phyloP scores from a whole-genome alignment of 2,329 filamentous ascomycete genomes.

The Ophiosphaerella korrae region DNA sequence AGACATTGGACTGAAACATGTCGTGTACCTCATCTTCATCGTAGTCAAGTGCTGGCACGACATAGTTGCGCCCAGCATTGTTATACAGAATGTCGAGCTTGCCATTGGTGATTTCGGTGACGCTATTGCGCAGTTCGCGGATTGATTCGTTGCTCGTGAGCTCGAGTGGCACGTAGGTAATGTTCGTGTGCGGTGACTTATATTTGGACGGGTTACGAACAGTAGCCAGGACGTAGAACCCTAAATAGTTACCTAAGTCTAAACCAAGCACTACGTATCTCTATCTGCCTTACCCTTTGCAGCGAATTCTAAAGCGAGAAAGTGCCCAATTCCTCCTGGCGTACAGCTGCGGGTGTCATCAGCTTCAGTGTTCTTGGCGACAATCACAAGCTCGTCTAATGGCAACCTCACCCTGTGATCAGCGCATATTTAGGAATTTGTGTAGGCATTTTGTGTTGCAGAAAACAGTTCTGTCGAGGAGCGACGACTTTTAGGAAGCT shows the following conservation, averaged over 20 bases:
- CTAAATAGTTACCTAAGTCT: conserved; percentile 26
- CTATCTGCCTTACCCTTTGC: conserved; percentile 37
- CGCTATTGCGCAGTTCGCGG: conserved; percentile 51
- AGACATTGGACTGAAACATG: conserved; percentile 55
- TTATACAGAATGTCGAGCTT: conserved; percentile 64
- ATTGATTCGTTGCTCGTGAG: conserved; percentile 59
- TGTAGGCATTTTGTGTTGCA: background rate
- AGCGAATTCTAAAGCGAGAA: conserved; percentile 63
- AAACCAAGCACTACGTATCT: background rate
- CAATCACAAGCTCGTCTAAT: background rate
- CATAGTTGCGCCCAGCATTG: conserved; percentile 63
- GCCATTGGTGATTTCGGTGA: conserved; percentile 53
- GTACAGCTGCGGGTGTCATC: conserved; percentile 49
- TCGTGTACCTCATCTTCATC: conserved; percentile 43
- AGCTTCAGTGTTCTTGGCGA: conserved; percentile 4
- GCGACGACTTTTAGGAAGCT: background rate
- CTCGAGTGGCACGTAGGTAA: conserved; percentile 61
- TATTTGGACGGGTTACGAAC: conserved; percentile 59
- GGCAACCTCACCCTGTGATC: conserved; percentile 43
- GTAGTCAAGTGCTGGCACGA: conserved; percentile 62
- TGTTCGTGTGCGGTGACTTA: conserved; percentile 54
- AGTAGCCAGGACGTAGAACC: conserved; percentile 63
- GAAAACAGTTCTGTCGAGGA: background rate
- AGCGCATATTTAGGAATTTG: conserved; percentile 37
- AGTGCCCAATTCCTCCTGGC: conserved; percentile 64